phyloP scores from a whole-genome alignment of 805 yeast genomes.

The Jamesozyma rosinii region DNA sequence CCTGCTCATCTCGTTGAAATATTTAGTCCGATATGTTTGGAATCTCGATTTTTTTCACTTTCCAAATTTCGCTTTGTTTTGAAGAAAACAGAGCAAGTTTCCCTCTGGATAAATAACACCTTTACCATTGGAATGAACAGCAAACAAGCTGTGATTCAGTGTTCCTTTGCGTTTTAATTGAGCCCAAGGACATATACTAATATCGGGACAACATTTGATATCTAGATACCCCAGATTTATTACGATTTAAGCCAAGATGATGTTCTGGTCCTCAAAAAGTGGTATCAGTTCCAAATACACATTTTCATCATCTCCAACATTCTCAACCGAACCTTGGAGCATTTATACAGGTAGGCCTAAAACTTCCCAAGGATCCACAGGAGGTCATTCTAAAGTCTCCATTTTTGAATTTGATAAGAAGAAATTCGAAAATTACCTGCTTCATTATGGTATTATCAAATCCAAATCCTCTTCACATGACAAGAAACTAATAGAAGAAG shows the following conservation, averaged over 20 bases:
- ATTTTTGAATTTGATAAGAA: conserved; percentile 83
- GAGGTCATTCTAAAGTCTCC: conserved; percentile 42
- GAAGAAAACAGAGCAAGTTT: too few relatives aligned
- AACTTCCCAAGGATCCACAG: conserved; percentile 35
- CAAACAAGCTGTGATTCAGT: too few relatives aligned
- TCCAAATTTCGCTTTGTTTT: too few relatives aligned
- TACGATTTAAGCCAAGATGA: conserved; percentile 7
- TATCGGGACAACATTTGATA: too few relatives aligned
- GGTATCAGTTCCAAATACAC: conserved; percentile 63
- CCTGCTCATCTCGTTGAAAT: too few relatives aligned
- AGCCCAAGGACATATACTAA: too few relatives aligned
- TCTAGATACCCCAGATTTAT: background rate
- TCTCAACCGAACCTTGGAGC: conserved; percentile 73
- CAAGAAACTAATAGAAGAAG: conserved; percentile 43
- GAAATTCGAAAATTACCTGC: conserved; percentile 50
- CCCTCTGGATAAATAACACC: too few relatives aligned
- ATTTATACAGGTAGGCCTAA: conserved; percentile 76
- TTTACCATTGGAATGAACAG: too few relatives aligned
- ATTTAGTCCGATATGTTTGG: too few relatives aligned
- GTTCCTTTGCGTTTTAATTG: too few relatives aligned
- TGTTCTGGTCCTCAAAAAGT: conserved; percentile 32
- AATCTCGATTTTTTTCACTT: too few relatives aligned
- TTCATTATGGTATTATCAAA: conserved; percentile 41
- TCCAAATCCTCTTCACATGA: conserved; percentile 34
- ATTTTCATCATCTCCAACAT: conserved; percentile 61